A percentile compares a stretch with the other conserved stretches of the same genome.
Conservation (phyloP, 1,139 yeast species). For the Taphrina pruni region DNA sequence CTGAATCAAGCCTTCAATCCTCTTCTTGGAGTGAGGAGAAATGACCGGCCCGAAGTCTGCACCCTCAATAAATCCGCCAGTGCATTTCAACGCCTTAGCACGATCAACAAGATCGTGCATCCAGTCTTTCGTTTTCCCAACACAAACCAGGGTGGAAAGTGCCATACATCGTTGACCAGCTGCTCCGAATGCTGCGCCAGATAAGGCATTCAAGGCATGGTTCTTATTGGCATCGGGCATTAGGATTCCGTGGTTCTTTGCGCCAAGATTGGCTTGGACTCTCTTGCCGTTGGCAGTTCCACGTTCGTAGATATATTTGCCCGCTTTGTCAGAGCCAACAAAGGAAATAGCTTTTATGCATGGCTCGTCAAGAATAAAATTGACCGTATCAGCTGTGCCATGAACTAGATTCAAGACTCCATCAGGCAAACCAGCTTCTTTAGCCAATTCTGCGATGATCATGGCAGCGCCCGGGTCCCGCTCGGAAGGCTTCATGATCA, state of each 20-base stretch:
- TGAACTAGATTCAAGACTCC: constrained; percentile 69
- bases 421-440: constrained; percentile 78
- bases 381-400: constrained; percentile 77
- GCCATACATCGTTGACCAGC: constrained; percentile 91
- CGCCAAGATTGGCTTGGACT: constrained; percentile 79
- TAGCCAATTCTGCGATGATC: constrained; percentile 74
- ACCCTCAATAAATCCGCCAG: constrained; percentile 68
- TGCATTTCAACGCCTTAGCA: constrained; percentile 64
- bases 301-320: constrained; percentile 70
- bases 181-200: constrained; percentile 83
- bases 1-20: constrained; percentile 63
- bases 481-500: constrained; percentile 78
- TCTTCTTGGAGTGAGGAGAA: constrained; percentile 63
- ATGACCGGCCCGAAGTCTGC: constrained; percentile 78
- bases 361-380: constrained; percentile 74
- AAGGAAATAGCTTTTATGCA: constrained; percentile 78
- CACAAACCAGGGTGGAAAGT: constrained; percentile 74
- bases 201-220: constrained; percentile 70
- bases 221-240: constrained; percentile 74
- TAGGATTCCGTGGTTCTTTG: constrained; percentile 76
- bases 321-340: constrained; percentile 80
- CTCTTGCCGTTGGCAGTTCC: constrained; percentile 75
- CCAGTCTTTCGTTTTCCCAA: constrained; percentile 73
- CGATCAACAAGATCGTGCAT: constrained; percentile 64
- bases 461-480: constrained; percentile 79